phyloP scores from a whole-genome alignment of 1,139 yeast species.

The Zygosaccharomyces sapae region DNA sequence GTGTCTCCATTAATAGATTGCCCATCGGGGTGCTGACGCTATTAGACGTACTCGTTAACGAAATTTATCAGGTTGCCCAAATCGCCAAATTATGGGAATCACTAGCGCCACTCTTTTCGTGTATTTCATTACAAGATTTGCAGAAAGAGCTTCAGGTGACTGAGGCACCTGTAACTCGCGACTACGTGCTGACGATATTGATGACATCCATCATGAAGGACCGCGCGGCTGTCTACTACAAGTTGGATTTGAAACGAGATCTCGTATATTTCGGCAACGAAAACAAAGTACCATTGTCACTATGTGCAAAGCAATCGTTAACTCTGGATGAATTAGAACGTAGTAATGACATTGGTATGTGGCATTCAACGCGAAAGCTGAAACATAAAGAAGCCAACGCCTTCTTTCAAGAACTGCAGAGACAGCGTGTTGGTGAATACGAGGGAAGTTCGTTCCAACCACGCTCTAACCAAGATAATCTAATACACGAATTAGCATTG shows the following conservation, averaged over 20 bases:
- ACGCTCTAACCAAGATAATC: not conserved
- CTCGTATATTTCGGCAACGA: constrained; percentile 30
- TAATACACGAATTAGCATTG: constrained; percentile 1
- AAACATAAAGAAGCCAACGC: constrained; percentile 14
- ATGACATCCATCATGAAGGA: constrained; percentile 31
- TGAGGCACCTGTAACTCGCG: constrained; percentile 18
- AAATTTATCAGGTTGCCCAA: constrained; percentile 21
- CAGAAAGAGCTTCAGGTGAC: constrained; percentile 19
- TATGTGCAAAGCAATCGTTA: constrained; percentile 15
- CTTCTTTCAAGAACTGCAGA: constrained; percentile 23
- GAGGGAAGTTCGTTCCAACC: constrained; percentile 1
- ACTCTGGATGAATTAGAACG: constrained; percentile 19
- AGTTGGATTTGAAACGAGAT: constrained; percentile 30
- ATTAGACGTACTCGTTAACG: constrained; percentile 17
- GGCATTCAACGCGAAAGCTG: constrained; percentile 15
- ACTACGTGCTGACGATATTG: constrained; percentile 26
- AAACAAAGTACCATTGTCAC: constrained; percentile 19
- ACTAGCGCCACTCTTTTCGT: constrained; percentile 29
- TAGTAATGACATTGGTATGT: constrained; percentile 25
- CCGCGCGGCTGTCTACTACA: constrained; percentile 26
- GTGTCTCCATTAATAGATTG: constrained; percentile 2
- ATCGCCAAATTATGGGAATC: constrained; percentile 27
- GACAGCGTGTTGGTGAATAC: constrained; percentile 10
- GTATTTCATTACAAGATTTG: constrained; percentile 29
- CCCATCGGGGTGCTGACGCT: constrained; percentile 5